Conservation (phyloP, 1,139 yeast species). For the Hyphopichia pseudoburtonii region DNA sequence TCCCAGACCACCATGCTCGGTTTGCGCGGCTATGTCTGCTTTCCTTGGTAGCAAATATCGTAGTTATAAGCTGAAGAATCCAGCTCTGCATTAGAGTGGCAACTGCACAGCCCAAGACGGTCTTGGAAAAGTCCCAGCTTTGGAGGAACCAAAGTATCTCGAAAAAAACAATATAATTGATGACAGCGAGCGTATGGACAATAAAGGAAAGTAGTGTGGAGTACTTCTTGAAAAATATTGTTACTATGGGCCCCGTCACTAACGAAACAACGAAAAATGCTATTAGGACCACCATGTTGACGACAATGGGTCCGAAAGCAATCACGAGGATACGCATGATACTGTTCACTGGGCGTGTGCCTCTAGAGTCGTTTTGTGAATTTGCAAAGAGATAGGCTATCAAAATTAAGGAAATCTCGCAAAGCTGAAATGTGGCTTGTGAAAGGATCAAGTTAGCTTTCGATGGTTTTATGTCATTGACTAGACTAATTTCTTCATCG, state of each 20-base stretch:
- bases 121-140: conserved; percentile 49
- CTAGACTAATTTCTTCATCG: conserved; percentile 22
- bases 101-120: conserved; percentile 49
- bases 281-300: conserved; percentile 41
- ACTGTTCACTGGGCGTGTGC: conserved; percentile 28
- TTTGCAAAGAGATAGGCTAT: conserved; percentile 47
- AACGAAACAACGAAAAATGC: conserved; percentile 41
- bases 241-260: conserved; percentile 45
- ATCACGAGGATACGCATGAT: conserved; percentile 42
- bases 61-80: conserved; percentile 39
- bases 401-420: conserved; percentile 27
- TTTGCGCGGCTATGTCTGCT: conserved; percentile 50
- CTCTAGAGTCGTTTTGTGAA: conserved; percentile 38
- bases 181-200: conserved; percentile 43
- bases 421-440: conserved; percentile 29
- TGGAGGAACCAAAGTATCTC: conserved; percentile 54
- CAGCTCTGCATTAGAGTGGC: conserved; percentile 43
- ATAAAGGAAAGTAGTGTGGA: conserved; percentile 45
- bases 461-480: conserved; percentile 41
- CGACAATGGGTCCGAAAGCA: conserved; percentile 46
- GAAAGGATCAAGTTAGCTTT: conserved; percentile 31
- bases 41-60: conserved; percentile 48
- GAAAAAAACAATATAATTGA: conserved; percentile 45
- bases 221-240: conserved; percentile 33
- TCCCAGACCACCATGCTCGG: conserved; percentile 70